Evolutionary conservation across 2,329 filamentous ascomycete species (phyloP).

Genomic region (Talaromyces sp.): DNA sequence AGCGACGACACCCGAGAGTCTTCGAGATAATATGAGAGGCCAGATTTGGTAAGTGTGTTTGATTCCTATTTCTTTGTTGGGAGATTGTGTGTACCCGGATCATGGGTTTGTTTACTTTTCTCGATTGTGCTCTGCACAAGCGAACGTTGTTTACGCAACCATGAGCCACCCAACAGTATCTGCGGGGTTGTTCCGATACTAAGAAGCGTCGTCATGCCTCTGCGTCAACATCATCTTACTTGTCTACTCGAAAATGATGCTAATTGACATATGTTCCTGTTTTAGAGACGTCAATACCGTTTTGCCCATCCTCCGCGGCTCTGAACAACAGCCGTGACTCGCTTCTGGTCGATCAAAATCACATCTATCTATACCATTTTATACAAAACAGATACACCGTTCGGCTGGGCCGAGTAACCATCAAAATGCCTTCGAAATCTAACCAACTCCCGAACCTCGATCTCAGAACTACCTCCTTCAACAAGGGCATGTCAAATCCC

Average conservation of each 20-base stretch:
- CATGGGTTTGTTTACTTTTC: background rate
- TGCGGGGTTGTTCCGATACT: background rate
- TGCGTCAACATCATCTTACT: background rate
- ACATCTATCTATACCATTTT: background rate
- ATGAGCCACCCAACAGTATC: background rate
- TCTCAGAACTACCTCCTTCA: constrained; percentile 32
- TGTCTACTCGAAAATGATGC: background rate
- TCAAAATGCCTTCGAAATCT: constrained; percentile 37
- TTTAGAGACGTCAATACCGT: background rate
- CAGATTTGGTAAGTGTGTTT: constrained; percentile 5
- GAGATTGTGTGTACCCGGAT: constrained; percentile 1
- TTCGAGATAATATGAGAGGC: constrained; percentile 9
- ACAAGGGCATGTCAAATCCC: constrained; percentile 29
- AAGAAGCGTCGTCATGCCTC: background rate
- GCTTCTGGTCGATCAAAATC: background rate
- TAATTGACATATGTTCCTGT: background rate
- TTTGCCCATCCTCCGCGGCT: background rate
- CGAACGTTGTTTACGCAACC: background rate
- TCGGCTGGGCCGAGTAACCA: background rate
- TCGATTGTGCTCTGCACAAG: constrained; percentile 3
- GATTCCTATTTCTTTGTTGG: constrained; percentile 1
- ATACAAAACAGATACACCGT: background rate
- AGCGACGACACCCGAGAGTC: background rate
- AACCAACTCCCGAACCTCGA: constrained; percentile 38
- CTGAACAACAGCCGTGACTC: background rate